Evolutionary conservation across 805 yeast species (phyloP), one percentile per base, ranked within the genome.

Genomic region (Candida alai): DNA sequence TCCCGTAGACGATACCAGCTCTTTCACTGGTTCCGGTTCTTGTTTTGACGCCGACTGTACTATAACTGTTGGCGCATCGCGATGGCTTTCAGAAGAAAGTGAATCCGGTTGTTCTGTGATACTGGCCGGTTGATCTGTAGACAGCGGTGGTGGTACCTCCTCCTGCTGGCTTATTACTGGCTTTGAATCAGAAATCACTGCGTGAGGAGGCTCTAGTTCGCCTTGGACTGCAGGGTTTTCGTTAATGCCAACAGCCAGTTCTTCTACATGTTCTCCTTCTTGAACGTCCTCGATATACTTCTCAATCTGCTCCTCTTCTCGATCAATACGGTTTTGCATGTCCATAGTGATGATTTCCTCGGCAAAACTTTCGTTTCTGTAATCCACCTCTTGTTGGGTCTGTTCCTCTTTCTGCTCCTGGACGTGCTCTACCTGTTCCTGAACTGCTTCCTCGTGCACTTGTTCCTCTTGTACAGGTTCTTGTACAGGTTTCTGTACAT

Each of bases 371-470:
- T 26, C 35, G 10, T 15, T 20, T 10, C 18, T 16, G 34, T 27
- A 14, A 13, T 24, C 12, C 5, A 16, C 35, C 24, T 21, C n/a
- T 21, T 11, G 24, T n/a, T 21, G n/a, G 11, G 24, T n/a, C 10
- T 19, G 21, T 11, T 24, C 36, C 24, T 21, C 19, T 13, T 29
- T 16, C 11, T 9, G 24, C 19, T 24, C 31, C 42, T 22, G 23
- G n/a, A 30, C 20, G 12, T 24, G 21, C 24, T 20, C 32, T 8
- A 28, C 27, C 26, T 36, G 30, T 15, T 22, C 29, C 30, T 34
- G 28, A 4, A 37, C 42, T 10, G n/a, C 16, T 24, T 40, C 34
- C 19, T 20, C 26, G 24, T 21, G 19, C 4, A 18, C 33, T 28
- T 36, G 27, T 27, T 27, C 30, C 12, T 8, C 28, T 9, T 24